phyloP scores from a whole-genome alignment of 495 filamentous ascomycete genomes.

The Delitschia confertaspora region DNA sequence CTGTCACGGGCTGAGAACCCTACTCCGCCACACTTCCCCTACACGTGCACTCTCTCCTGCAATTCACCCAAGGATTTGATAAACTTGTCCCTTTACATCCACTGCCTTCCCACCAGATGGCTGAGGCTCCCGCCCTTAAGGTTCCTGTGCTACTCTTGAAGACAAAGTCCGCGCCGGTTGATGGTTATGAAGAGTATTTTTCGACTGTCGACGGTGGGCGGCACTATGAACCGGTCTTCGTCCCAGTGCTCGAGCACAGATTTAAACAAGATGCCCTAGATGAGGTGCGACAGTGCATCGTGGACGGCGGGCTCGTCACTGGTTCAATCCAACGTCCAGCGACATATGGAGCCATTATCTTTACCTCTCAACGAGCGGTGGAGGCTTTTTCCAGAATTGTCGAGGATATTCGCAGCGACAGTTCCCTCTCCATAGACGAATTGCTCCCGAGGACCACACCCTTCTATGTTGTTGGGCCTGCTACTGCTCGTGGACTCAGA shows the following conservation, averaged over 20 bases:
- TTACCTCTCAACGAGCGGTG: conserved; percentile 90
- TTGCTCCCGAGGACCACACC: conserved; percentile 44
- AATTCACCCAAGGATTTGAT: no score
- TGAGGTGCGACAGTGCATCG: conserved; percentile 39
- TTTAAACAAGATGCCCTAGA: conserved; percentile 44
- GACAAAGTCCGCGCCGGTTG: conserved; percentile 66
- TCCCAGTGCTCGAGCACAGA: conserved; percentile 76
- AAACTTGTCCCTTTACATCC: no score
- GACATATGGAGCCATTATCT: conserved; percentile 75
- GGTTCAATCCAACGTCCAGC: conserved; percentile 1
- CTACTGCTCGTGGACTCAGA: conserved; percentile 65
- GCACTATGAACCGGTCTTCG: conserved; percentile 60
- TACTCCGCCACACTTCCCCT: no score
- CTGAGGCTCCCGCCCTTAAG: not conserved
- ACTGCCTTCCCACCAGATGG: conserved; percentile 15
- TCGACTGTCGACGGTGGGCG: conserved; percentile 35
- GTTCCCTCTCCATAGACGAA: conserved; percentile 10
- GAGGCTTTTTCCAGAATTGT: conserved; percentile 71
- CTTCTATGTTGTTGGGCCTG: conserved; percentile 87
- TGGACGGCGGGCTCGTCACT: conserved; percentile 19
- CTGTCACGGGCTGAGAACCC: no score
- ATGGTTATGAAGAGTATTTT: conserved; percentile 75
- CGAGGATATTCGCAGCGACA: conserved; percentile 28
- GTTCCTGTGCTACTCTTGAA: conserved; percentile 75
- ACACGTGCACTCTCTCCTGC: no score